Base-by-base conservation (phyloP, 1,284 basidiomycete species). In the Gomphus sp. region DNA sequence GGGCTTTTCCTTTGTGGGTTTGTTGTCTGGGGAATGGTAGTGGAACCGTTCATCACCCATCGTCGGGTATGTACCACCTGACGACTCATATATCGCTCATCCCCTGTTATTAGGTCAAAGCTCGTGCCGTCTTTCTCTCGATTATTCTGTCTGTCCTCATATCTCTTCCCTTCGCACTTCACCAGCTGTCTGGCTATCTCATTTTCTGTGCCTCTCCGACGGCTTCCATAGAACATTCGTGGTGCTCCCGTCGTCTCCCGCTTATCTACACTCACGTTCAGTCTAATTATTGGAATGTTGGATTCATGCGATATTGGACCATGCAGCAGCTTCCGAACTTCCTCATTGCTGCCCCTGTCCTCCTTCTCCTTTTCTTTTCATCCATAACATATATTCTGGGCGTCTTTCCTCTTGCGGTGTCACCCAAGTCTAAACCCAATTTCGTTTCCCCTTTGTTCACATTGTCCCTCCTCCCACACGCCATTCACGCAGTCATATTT, bases 221-320 rank as follows among this genome's bases (percentile, higher is more conserved):
- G n/a, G 34, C 60, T 2, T 63, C 60, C 52, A 8, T 55, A 50
- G 18, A 51, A 60, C 62, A 74, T 44, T 71, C 73, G 1, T 98
- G 93, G 94, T 98, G 95, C 69, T 55, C 66, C 0, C 62, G 67
- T 0, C 50, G 66, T 3, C 64, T 85, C 1, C 92, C 93, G 0
- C 79, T 82, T 14, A 82, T 91, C 50, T 98, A 98, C 69, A 74
- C 80, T n/a, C 84, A 90, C 66, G 89, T 91, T 1, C 96, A 98
- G 70, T 72, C 73, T 0, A 75, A 81, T 51, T 98, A 98, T 71
- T 99, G 96, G 95, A 79, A 91, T 69, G 77, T 82, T 61, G 94
- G 94, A 5, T 82, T 93, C 62, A 72, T 98, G 60, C 80, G 78
- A 0, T 98, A 99, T 72, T 99, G 93, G 93, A 85, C 86, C 0